Conservation (phyloP, 192 early-diverging fungal species). For the Backusella australiensis region DNA sequence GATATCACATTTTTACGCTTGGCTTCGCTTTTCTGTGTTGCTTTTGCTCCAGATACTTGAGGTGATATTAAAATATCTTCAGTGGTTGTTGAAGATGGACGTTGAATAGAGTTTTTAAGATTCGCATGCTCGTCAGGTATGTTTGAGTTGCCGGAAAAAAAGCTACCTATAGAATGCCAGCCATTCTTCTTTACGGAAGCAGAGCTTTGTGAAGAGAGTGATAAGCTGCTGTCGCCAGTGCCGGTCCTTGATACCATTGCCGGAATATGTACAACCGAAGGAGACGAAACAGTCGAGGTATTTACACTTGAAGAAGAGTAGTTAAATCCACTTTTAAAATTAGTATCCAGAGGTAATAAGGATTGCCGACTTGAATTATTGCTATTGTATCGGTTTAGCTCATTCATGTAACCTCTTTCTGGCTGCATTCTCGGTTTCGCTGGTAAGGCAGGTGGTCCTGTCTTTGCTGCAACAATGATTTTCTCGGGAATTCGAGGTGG, state of each 20-base stretch:
- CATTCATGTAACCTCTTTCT: neutral
- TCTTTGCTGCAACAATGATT: conserved; percentile 6
- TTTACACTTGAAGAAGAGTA: neutral
- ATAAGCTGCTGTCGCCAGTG: conserved; percentile 7
- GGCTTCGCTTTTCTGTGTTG: neutral
- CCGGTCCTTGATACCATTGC: conserved; percentile 3
- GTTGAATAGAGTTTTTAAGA: neutral
- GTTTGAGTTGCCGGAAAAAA: neutral
- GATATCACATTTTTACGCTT: conserved; percentile 62
- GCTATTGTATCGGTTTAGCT: neutral
- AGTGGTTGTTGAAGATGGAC: neutral
- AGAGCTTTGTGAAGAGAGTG: neutral
- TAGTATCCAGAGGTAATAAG: neutral
- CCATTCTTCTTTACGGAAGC: neutral
- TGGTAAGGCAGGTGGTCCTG: conserved; percentile 10
- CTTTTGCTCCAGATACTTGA: conserved; percentile 1
- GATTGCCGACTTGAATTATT: neutral
- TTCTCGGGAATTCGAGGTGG: conserved; percentile 3
- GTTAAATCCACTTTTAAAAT: neutral
- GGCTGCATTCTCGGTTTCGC: conserved; percentile 2
- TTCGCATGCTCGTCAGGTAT: neutral
- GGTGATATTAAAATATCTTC: neutral
- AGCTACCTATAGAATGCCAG: conserved; percentile 3
- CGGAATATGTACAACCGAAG: neutral
- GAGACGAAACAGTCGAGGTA: neutral